Percentiles rank a stretch among this genome's conserved stretches.
These are phyloP conservation scores for Cyclaneusma minus DNA, from an alignment of 2,329 filamentous ascomycete species.

Conservation along the genomic window DNA sequence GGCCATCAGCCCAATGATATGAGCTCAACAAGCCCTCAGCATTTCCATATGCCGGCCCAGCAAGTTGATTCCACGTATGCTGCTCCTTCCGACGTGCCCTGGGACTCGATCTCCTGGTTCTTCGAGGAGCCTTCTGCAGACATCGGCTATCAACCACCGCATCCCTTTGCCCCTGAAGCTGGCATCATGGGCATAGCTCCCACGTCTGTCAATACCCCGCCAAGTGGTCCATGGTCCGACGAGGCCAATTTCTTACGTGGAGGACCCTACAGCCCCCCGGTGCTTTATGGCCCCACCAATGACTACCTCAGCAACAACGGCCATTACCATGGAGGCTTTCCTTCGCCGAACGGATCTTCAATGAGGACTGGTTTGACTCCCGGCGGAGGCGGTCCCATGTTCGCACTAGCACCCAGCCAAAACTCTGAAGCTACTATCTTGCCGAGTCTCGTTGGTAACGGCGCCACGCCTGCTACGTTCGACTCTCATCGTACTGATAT, in stretches of 20 bases:
- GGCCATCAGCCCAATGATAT: too few relatives aligned
- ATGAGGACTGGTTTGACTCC: conserved; percentile 83
- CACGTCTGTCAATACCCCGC: too few relatives aligned
- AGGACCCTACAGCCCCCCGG: conserved; percentile 88
- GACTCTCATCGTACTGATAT: conserved; percentile 93
- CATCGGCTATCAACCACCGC: too few relatives aligned
- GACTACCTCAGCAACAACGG: conserved; percentile 87
- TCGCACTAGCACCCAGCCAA: conserved; percentile 78
- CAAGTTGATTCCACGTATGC: too few relatives aligned
- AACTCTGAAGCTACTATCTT: conserved; percentile 76
- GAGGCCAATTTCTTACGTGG: conserved; percentile 77
- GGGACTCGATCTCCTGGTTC: too few relatives aligned
- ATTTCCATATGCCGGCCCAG: too few relatives aligned
- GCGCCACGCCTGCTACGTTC: conserved; percentile 74
- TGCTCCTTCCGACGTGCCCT: too few relatives aligned
- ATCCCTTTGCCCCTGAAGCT: too few relatives aligned
- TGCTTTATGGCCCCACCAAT: conserved; percentile 74
- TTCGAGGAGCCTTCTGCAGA: too few relatives aligned
- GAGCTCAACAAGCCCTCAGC: too few relatives aligned
- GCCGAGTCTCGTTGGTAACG: conserved; percentile 62
- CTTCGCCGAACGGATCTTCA: conserved; percentile 92
- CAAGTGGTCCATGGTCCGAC: too few relatives aligned
- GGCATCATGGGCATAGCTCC: too few relatives aligned
- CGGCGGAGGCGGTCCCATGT: conserved; percentile 93
- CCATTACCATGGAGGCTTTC: conserved; percentile 66